Evolutionary conservation across 164 flowering plant species (phyloP).

Genomic region (Cinnamomum micranthum): DNA sequence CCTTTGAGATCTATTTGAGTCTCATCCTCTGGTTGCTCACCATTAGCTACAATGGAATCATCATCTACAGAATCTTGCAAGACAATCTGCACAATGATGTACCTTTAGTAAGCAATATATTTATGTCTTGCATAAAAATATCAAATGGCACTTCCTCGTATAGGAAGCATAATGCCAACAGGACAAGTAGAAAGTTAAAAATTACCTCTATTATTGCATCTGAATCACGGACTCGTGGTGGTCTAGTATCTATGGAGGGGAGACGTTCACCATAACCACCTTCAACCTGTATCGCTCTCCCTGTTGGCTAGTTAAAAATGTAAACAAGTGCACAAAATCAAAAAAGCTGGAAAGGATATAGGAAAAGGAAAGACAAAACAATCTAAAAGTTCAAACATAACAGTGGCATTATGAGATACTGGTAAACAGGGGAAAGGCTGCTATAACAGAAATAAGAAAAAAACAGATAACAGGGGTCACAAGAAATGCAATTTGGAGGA

Average conservation of each 20-base stretch:
- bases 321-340: slow-evolving; percentile 10
- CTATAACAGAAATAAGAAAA: not conserved
- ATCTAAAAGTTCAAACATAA: not conserved
- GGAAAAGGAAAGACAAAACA: slow-evolving; percentile 3
- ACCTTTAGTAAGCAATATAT: slow-evolving; percentile 8
- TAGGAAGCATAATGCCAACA: not conserved
- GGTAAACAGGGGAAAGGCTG: not conserved
- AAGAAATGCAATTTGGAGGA: not conserved
- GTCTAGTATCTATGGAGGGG: slow-evolving; percentile 57
- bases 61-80: slow-evolving; percentile 64
- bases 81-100: slow-evolving; percentile 56
- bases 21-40: slow-evolving; percentile 37
- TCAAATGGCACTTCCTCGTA: not conserved
- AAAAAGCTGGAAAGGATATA: slow-evolving; percentile 9
- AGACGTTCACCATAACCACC: slow-evolving; percentile 49
- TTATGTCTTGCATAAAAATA: not conserved
- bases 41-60: slow-evolving; percentile 51
- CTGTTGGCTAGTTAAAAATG: slow-evolving; percentile 63
- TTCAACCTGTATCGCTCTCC: slow-evolving; percentile 76
- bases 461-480: not conserved
- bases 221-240: slow-evolving; percentile 48
- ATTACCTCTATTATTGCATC: slow-evolving; percentile 96
- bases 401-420: not conserved
- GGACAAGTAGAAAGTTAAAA: too few relatives aligned
- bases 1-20: slow-evolving; percentile 28